Percentiles rank a stretch among this genome's conserved stretches.
Conservation (phyloP, 2,329 filamentous ascomycete species). For the Aspergillus sp. region DNA sequence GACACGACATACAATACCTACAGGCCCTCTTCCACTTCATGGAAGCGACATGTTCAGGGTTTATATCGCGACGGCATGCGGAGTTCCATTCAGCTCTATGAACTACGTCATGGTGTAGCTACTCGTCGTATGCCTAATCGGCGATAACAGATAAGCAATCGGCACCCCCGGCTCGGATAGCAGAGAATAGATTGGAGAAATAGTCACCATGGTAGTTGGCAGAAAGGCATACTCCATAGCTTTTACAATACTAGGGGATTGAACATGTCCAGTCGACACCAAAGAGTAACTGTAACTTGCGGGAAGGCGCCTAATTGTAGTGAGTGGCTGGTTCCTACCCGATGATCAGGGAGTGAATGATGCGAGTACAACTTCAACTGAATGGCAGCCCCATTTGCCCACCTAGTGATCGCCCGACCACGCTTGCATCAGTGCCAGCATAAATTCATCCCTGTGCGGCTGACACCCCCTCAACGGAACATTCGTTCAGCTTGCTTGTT, state of each 20-base stretch:
- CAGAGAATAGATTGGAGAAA: background rate
- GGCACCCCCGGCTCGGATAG: background rate
- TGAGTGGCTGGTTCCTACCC: background rate
- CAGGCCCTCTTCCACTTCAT: no score
- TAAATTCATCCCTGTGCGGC: background rate
- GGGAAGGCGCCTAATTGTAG: background rate
- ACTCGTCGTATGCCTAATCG: background rate
- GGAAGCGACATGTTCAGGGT: background rate
- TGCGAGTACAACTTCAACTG: no score
- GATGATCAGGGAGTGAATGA: background rate
- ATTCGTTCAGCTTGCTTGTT: background rate
- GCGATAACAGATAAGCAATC: background rate
- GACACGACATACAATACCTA: background rate
- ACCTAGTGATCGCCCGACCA: conserved; percentile 10
- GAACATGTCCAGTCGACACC: background rate
- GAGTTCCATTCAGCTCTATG: background rate
- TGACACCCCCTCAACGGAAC: background rate
- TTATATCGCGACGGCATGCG: background rate
- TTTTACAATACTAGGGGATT: background rate
- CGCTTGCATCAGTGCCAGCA: background rate
- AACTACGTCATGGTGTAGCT: background rate
- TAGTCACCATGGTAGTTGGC: background rate
- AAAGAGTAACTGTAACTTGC: background rate
- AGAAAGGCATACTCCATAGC: background rate
- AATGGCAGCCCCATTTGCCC: background rate